Percentiles rank a stretch among this genome's conserved stretches.
These are phyloP conservation scores for Chlamydomonas sp. DNA, from an alignment of 139 green algal genomes.

Conservation along the genomic window DNA sequence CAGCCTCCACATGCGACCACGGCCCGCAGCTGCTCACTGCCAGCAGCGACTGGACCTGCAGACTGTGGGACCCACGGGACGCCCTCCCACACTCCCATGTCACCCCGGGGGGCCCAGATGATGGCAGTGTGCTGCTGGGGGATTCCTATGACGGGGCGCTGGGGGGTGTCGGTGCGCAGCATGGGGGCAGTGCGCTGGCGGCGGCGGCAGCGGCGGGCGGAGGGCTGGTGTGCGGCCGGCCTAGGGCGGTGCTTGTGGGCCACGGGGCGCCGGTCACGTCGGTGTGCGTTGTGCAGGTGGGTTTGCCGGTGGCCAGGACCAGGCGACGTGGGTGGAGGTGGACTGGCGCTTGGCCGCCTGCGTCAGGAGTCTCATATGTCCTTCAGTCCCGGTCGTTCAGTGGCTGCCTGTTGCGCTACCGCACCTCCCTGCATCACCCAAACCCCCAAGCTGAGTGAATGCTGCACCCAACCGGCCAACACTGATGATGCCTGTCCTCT, in stretches of 20 bases:
- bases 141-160: too few relatives aligned
- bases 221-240: background rate
- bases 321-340: too few relatives aligned
- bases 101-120: too few relatives aligned
- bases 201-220: background rate
- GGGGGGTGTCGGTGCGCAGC: background rate
- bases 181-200: background rate
- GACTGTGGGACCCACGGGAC: background rate
- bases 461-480: too few relatives aligned
- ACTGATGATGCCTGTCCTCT: too few relatives aligned
- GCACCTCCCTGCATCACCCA: too few relatives aligned
- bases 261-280: background rate
- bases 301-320: background rate
- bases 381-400: too few relatives aligned
- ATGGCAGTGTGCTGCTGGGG: too few relatives aligned
- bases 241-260: background rate
- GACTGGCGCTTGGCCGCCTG: too few relatives aligned
- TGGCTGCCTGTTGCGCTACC: too few relatives aligned
- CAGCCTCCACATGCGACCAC: background rate
- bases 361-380: too few relatives aligned
- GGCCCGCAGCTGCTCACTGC: slow-evolving; percentile 5
- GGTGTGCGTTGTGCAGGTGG: background rate
- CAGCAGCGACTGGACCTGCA: slow-evolving; percentile 10
- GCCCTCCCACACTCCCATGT: background rate
- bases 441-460: too few relatives aligned